phyloP scores from a whole-genome alignment of 2,329 filamentous ascomycete species.

The Cordyceps pruinosa region DNA sequence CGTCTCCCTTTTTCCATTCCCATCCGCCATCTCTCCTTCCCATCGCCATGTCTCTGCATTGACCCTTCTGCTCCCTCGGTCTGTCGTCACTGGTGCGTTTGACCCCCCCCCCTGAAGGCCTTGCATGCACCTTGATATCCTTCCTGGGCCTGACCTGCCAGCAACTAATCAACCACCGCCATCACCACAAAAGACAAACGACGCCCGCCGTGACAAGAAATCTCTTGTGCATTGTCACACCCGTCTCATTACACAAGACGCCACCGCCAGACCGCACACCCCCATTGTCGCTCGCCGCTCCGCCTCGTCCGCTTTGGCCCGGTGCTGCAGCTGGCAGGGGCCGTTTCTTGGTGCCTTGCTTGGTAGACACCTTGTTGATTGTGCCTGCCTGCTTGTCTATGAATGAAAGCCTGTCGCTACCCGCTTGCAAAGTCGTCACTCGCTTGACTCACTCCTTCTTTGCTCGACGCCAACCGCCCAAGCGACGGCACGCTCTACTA shows the following conservation, averaged over 20 bases:
- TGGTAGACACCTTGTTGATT: not conserved
- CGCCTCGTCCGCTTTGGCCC: not conserved
- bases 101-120: not conserved
- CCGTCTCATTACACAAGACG: slow-evolving; percentile 7
- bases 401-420: not conserved
- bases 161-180: not conserved
- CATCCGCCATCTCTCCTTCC: not conserved
- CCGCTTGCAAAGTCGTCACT: not conserved
- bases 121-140: slow-evolving; percentile 9
- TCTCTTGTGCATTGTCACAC: not conserved
- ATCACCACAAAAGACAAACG: not conserved
- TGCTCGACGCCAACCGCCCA: not conserved
- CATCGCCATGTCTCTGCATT: slow-evolving; percentile 1
- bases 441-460: slow-evolving; percentile 1
- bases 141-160: not conserved
- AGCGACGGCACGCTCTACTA: not conserved
- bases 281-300: not conserved
- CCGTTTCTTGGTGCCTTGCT: not conserved
- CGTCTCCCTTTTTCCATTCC: not conserved
- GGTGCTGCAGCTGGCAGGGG: slow-evolving; percentile 14
- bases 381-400: not conserved
- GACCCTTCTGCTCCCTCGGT: not conserved
- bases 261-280: not conserved
- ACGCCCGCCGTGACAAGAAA: not conserved
- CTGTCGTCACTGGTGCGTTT: not conserved